Evolutionary conservation across 352 stramenopile genomes (phyloP), one percentile per base, ranked within the genome.

Genomic region (Phytophthora chlamydospora): DNA sequence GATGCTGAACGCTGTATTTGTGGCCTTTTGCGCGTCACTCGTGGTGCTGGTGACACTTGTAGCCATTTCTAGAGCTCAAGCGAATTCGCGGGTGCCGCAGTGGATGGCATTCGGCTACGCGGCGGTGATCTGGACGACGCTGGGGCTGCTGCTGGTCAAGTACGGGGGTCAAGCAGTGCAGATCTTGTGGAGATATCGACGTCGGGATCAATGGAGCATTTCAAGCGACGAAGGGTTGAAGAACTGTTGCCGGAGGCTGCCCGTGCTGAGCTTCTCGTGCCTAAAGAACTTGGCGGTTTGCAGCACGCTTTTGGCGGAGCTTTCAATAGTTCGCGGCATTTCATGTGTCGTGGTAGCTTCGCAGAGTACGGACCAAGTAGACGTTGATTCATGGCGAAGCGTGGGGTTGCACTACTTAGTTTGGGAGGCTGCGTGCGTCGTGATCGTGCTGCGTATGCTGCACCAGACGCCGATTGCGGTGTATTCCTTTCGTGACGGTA

Each of bases 71-170:
- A 11, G 42, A 43, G 40, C 48, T 41, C 12, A 57, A 34, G 36
- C 43, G 31, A 29, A 48, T n/a, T 31, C 33, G 27, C 39, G 34
- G 31, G 44, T 61, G 35, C 55, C 63, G 4, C 49, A 44, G 32
- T 71, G 62, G 66, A 50, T 66, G 43, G 55, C 32, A 11, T 53
- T 75, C 9, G 50, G 59, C 21, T 71, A 76, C 42, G 16, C 60
- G 32, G 63, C 58, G 17, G 42, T 73, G 42, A 50, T 73, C 14
- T 71, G 68, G 63, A 63, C 24, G 32, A 40, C 47, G 29, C 38
- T 73, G 14, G 63, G 68, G 0, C 39, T 73, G 36, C 38, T 73
- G 39, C 61, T 66, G 53, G 45, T 76, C 2, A 62, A 69, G 9
- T 62, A 57, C 5, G 39, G 54, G 32, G 66, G 55, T 5, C 47